Conservation (phyloP, 2,329 filamentous ascomycete genomes). For the Diaporthe batatas region DNA sequence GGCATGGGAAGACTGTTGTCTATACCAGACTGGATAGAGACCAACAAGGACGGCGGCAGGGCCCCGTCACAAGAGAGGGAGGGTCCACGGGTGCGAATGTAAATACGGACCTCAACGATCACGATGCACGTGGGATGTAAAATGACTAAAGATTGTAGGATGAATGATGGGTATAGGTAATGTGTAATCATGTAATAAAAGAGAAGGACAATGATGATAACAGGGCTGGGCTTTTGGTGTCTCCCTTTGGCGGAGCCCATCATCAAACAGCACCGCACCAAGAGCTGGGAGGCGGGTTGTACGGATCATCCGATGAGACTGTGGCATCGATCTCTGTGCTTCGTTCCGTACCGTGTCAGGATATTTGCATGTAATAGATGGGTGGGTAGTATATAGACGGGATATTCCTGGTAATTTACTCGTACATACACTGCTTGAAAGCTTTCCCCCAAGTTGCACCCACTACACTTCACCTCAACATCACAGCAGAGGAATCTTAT, state of each 20-base stretch:
- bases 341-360: not conserved
- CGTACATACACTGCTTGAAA: too few species aligned
- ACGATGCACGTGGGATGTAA: constrained; percentile 18
- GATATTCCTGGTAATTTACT: not conserved
- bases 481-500: not conserved
- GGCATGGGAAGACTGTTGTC: too few species aligned
- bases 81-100: not conserved
- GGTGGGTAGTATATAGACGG: not conserved
- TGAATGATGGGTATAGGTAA: constrained; percentile 1
- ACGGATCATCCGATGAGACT: not conserved
- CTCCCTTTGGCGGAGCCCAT: not conserved
- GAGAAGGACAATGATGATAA: not conserved
- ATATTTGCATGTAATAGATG: not conserved
- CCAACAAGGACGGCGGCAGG: not conserved
- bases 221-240: not conserved
- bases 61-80: not conserved
- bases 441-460: too few species aligned
- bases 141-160: not conserved
- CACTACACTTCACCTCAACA: too few species aligned
- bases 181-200: constrained; percentile 39
- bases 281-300: constrained; percentile 6
- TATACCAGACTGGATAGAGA: not conserved
- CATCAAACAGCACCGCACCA: constrained; percentile 15
- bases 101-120: not conserved
- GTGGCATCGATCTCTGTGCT: too few species aligned